Base-by-base conservation (phyloP, 1,139 yeast genomes). In the Petasospora fabianii region DNA sequence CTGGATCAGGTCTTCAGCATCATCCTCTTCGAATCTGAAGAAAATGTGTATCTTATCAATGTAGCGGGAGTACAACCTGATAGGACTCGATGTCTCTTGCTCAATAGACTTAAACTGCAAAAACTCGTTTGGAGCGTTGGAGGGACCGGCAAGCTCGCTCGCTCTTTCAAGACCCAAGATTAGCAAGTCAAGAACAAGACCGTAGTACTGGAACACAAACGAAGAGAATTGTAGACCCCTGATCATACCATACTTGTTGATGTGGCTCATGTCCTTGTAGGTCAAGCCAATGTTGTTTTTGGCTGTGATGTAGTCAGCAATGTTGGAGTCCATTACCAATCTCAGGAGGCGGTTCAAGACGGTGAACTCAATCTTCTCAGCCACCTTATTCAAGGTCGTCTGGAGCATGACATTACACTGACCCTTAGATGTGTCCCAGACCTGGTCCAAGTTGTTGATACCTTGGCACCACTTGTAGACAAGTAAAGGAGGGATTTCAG, bases 391-490 rank as follows among this genome's bases (percentile, higher is more conserved):
- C 44, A 94, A 63, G 0, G 78, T 68, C 0, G 95, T 77, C 57
- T 90, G 94, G 15, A 92, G 49, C 80, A 92, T 71, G n/a, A 90
- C 97, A 49, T 83, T 80, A 35, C 84, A 73, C 55, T 86, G 84
- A 2, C 95, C 96, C 27, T 77, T 68, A 0, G 73, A 61, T 1
- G 81, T 75, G 36, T 80, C 78, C 98, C 98, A 92, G 1, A 90
- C 84, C 31, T 77, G 69, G 8, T 75, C 65, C 37, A 88, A 62
- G 51, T 88, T 87, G 57, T 88, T 92, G 41, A 92, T 72, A n/a
- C 96, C 96, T 55, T 86, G 96, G 53, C 90, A 80, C 96, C 97
- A 92, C 57, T 90, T 92, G 63, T 92, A 90, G 0, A 85, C 95
- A 46, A 90, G 66, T 30, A 90, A 62, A 1, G 97, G 98, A 0